Evolutionary conservation across 1,139 yeast species (phyloP), one percentile per base, ranked within the genome.

Genomic region (Pichia norvegensis): DNA sequence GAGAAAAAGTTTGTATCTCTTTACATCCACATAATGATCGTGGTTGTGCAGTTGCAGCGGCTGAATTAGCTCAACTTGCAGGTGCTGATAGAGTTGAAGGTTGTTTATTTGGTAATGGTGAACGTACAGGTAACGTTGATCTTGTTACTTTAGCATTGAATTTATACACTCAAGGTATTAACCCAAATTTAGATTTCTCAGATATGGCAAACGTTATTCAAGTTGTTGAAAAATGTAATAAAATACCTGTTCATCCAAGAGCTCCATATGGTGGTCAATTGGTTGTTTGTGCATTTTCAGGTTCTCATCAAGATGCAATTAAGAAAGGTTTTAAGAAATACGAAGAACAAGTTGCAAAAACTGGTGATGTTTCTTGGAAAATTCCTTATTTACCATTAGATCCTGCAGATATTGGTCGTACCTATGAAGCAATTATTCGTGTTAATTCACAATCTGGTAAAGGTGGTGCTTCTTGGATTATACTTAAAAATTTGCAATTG

Each of bases 81-180:
- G 97, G 98, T 55, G 97, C 96, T 40, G 96, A 92, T 67, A 80
- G 98, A 68, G 94, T 92, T 36, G 98, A 92, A 69, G 97, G 98
- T 44, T 92, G 97, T 72, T 72, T 92, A 50, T 92, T 92, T 60
- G 97, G 97, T 56, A 92, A 90, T 65, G 97, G 98, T 64, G 98
- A 92, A 74, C 81, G 97, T 69, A 92, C 98, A 27, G 97, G 98
- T 64, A 92, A 92, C 65, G 97, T 92, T 53, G 98, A 92, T 66
- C 72, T 92, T 49, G 95, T 90, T 45, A 90, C 97, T 14, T 76
- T 92, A 52, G 97, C 95, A 3, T 73, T 92, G 56, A 92, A 92
- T 67, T 71, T 92, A 72, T 90, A 88, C 70, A 92, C 97, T 36
- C 96, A 92, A 67, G 97, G 97, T 53, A 79, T 88, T 38, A 64